phyloP scores from a whole-genome alignment of 1,139 yeast species.

The Insectozyma bohioensis region DNA sequence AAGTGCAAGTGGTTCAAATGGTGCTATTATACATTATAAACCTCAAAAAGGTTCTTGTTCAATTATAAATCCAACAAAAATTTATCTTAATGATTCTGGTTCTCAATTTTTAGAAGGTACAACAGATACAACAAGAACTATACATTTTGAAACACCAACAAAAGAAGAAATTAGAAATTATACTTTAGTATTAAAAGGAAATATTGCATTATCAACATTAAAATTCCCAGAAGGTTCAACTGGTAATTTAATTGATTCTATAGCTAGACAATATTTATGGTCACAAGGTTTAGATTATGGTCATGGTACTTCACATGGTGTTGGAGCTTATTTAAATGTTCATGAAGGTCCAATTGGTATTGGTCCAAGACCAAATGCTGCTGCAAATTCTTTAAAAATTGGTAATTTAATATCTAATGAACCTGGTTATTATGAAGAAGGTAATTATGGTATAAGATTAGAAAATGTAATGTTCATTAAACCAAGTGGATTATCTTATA shows the following conservation, averaged over 20 bases:
- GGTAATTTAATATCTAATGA: slow-evolving; percentile 91
- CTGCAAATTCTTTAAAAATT: slow-evolving; percentile 47
- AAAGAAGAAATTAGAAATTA: slow-evolving; percentile 70
- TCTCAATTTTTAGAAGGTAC: slow-evolving; percentile 95
- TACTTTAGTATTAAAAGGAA: slow-evolving; percentile 91
- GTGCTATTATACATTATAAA: slow-evolving; percentile 88
- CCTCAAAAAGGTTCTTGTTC: slow-evolving; percentile 59
- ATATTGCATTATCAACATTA: slow-evolving; percentile 72
- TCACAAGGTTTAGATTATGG: slow-evolving; percentile 81
- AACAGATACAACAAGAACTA: slow-evolving; percentile 92
- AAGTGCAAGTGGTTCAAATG: slow-evolving; percentile 89
- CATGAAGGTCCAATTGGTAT: slow-evolving; percentile 97
- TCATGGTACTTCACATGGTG: slow-evolving; percentile 99
- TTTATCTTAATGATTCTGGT: slow-evolving; percentile 90
- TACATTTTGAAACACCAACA: slow-evolving; percentile 74
- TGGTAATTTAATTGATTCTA: slow-evolving; percentile 78
- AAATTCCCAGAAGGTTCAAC: slow-evolving; percentile 86
- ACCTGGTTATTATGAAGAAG: slow-evolving; percentile 94
- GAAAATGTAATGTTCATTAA: slow-evolving; percentile 77
- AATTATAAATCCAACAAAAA: slow-evolving; percentile 70
- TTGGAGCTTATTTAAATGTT: slow-evolving; percentile 87
- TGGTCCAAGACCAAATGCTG: slow-evolving; percentile 61
- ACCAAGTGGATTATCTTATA: slow-evolving; percentile 43
- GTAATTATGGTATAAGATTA: slow-evolving; percentile 89
- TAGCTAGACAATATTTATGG: slow-evolving; percentile 94